Evolutionary conservation across 2,329 filamentous ascomycete species (phyloP), one percentile per base, ranked within the genome.

Genomic region (Pseudogymnoascus sp.): DNA sequence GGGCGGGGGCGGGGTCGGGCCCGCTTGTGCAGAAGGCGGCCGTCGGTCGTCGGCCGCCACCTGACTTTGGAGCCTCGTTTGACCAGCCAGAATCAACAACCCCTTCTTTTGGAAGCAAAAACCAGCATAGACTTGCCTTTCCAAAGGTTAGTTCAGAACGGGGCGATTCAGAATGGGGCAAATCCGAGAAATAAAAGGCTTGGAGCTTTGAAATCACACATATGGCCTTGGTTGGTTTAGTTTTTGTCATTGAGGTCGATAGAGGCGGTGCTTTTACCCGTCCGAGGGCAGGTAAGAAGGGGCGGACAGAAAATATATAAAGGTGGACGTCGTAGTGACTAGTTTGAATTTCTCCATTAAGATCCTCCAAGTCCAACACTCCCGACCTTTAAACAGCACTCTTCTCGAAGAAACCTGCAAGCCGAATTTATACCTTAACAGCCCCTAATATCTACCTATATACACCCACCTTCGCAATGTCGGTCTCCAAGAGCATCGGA

Each of bases 401-500:
- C 26, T 54, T 31, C 44, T 50, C 44, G 4, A 54, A 26, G 5
- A 13, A 44, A 33, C 47, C 8, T 54, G 8, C 29, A 54, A 26
- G 26, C n/a, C n/a, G 4, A 1, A 24, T 17, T 54, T 17, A 17
- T 54, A 54, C n/a, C 26, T 33, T 4, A 29, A 17, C 47, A 54
- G 17, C 26, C 9, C 26, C 29, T 7, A 50, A 50, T 15, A 50
- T 8, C 8, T 9, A n/a, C n/a, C 26, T 33, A 33, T 54, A 8
- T 33, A 54, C 29, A 11, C 47, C 26, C 3, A 54, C 26, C 1
- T 54, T 21, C 47, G 29, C 47, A 54, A 54, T 54, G 47, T 33
- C 47, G 29, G 26, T 7, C 47, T 1, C n/a, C n/a, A 54, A 54
- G n/a, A 54, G 47, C 9, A 54, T 54, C 36, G 75, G 74, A 59